Evolutionary conservation across 768 basidiomycete species (phyloP).

Genomic region (Leucocoprinus leucothites): DNA sequence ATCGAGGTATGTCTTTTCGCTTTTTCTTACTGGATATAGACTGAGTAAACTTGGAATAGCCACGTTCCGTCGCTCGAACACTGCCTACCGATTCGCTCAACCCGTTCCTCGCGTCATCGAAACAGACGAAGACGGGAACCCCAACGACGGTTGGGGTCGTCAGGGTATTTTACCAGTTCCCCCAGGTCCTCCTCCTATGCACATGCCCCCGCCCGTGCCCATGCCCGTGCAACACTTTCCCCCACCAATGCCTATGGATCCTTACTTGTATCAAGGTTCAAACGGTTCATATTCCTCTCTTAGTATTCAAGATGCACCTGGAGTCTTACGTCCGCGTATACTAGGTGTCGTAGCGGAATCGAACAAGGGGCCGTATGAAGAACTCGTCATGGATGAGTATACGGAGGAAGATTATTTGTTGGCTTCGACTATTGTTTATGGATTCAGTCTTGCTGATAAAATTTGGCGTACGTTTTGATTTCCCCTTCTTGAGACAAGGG

Average conservation of each 20-base stretch:
- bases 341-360: conserved; percentile 16
- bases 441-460: conserved; percentile 61
- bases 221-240: too few species aligned
- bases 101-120: conserved; percentile 27
- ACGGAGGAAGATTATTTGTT: conserved; percentile 53
- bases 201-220: too few species aligned
- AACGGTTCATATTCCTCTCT: neutral
- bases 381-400: conserved; percentile 32
- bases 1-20: conserved; percentile 36
- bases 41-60: conserved; percentile 19
- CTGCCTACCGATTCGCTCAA: conserved; percentile 44
- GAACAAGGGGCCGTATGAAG: conserved; percentile 16
- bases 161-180: too few species aligned
- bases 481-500: too few species aligned
- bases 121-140: neutral
- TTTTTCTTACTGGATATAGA: neutral
- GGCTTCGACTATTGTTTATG: conserved; percentile 54
- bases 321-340: neutral
- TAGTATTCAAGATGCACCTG: too few species aligned
- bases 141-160: neutral
- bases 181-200: too few species aligned
- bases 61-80: conserved; percentile 50
- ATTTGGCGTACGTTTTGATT: conserved; percentile 44
- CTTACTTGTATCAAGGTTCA: too few species aligned
- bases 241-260: too few species aligned